Percentiles rank a stretch among this genome's conserved stretches.
Evolutionary conservation across 108 stramenopile species (phyloP).

Genomic region (Pseudonitzschia multiseries): DNA sequence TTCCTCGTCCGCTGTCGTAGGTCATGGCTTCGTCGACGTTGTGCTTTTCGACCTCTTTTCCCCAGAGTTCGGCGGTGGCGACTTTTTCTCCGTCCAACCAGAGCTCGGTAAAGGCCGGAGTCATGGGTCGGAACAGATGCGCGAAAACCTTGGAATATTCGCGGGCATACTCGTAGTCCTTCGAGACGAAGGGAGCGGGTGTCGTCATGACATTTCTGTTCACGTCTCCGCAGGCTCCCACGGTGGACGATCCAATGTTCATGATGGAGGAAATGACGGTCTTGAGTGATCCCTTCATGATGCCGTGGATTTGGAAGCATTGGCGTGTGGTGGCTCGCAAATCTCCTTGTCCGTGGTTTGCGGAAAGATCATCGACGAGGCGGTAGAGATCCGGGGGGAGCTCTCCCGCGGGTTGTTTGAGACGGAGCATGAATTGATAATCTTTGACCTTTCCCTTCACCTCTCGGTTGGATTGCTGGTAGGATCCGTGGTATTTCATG

Average conservation of each 20-base stretch:
- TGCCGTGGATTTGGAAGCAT: constrained; percentile 98
- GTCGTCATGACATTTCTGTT: constrained; percentile 95
- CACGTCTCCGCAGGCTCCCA: constrained; percentile 98
- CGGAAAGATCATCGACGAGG: constrained; percentile 86
- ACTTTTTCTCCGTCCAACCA: constrained; percentile 98
- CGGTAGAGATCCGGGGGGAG: constrained; percentile 90
- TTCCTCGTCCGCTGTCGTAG: constrained; percentile 85
- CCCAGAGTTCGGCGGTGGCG: constrained; percentile 90
- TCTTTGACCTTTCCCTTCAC: constrained; percentile 78
- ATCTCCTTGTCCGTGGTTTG: constrained; percentile 91
- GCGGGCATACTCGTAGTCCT: constrained; percentile 77
- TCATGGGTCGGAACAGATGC: constrained; percentile 93
- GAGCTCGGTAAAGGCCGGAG: constrained; percentile 90
- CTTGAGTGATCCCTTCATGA: constrained; percentile 94
- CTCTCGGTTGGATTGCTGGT: constrained; percentile 96
- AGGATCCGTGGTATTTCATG: constrained; percentile 98
- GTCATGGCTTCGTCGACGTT: constrained; percentile 77
- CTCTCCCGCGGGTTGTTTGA: constrained; percentile 98
- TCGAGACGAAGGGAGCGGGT: constrained; percentile 87
- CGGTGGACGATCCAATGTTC: constrained; percentile 93
- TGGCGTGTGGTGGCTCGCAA: constrained; percentile 96
- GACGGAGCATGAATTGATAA: constrained; percentile 98
- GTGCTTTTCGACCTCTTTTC: constrained; percentile 69
- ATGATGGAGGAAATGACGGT: constrained; percentile 94
- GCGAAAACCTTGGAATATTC: constrained; percentile 89